Base-by-base conservation (phyloP, 108 stramenopile species). In the Nitzschia palea region DNA sequence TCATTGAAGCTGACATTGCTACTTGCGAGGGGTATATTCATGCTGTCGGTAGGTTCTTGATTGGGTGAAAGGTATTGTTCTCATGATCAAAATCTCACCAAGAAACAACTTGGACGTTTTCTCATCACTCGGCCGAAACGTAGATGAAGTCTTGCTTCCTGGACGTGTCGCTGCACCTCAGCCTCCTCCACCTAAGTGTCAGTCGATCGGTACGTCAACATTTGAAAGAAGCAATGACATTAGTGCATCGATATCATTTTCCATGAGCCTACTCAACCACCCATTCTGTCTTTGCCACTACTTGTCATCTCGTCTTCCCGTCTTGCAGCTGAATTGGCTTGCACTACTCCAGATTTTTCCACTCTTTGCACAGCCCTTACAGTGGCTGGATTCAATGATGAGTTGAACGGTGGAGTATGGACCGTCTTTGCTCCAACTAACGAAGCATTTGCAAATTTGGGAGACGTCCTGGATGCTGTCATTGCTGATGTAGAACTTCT, bases 21-120 rank as follows among this genome's bases (percentile, higher is more conserved):
- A 82, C 80, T 1, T 62, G 53, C 57, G 79, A 88, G 62, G 82
- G 84, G 3, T 36, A 85, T 27, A 32, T 85, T 53, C 82, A 88
- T 50, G 74, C n/a, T n/a, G n/a, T n/a, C n/a, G n/a, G n/a, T n/a
- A n/a, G n/a, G n/a, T n/a, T n/a, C n/a, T n/a, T n/a, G n/a, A n/a
- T n/a, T n/a, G n/a, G n/a, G n/a, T n/a, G n/a, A n/a, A n/a, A n/a
- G n/a, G n/a, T n/a, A n/a, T n/a, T n/a, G n/a, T n/a, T n/a, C n/a
- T n/a, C n/a, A n/a, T n/a, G n/a, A n/a, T n/a, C n/a, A n/a, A n/a
- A n/a, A n/a, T n/a, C n/a, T n/a, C n/a, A n/a, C n/a, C n/a, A n/a
- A n/a, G n/a, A n/a, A n/a, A n/a, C n/a, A n/a, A n/a, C n/a, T n/a
- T n/a, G n/a, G n/a, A n/a, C n/a, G n/a, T n/a, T n/a, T n/a, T n/a